Base-by-base conservation (phyloP, 148 eudicot genomes). In the Persicaria tinctoria region DNA sequence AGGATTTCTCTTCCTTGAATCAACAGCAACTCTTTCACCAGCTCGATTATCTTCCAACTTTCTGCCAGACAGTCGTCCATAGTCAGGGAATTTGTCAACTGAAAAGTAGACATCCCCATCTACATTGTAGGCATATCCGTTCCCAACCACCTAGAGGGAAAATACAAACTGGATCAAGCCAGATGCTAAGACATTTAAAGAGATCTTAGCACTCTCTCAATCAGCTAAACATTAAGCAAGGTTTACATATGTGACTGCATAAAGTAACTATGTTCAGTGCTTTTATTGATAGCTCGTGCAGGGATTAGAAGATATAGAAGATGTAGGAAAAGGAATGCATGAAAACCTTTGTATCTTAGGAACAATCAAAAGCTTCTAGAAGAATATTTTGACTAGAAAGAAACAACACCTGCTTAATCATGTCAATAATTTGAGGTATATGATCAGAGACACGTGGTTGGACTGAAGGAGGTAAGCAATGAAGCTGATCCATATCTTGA, bases 381-480 rank as follows among this genome's bases (percentile, higher is more conserved):
- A 66, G 18, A 38, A 23, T 32, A 48, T 71, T 71, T 50, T 18
- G 48, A 41, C 27, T 55, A 74, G 38, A 62, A 46, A 49, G 55
- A 59, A n/a, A 57, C 38, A 32, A 1, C 85, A 95, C 98, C 97
- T 92, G 88, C 76, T 89, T 87, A 78, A 92, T 95, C 98, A 95
- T 92, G 76, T 86, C 93, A 55, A 95, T 86, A 75, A 95, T 95
- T 81, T 95, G 97, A 18, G 97, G 89, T 74, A 95, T 90, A 85
- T 94, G 98, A 73, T 90, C 96, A 12, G 98, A 95, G 73, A 95
- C 98, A 79, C 93, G 96, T 79, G 98, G 98, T 62, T 94, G 91
- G 16, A 86, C 82, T 17, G 93, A 86, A 76, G 98, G 98, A 70
- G 93, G 87, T 64, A 92, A 80, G 78, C 98, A 94, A 77, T 87